Conservation (phyloP, 352 stramenopile species). For the Saprolegnia parasitica region DNA sequence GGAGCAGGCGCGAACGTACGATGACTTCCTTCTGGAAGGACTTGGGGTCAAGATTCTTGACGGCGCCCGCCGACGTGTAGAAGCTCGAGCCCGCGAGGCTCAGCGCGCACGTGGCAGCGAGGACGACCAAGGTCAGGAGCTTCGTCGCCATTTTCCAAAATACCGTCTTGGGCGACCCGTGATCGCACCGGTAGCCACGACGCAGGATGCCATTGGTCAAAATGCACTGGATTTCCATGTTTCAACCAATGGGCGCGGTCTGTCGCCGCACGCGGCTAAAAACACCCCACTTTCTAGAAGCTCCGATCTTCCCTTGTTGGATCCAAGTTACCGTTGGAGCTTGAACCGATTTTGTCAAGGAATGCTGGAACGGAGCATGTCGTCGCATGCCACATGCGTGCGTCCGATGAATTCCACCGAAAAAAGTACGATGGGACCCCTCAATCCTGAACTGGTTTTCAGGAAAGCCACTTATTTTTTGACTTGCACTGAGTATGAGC, state of each 20-base stretch:
- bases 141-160: slow-evolving; percentile 21
- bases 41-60: slow-evolving; percentile 68
- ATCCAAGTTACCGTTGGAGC: no score
- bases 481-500: no score
- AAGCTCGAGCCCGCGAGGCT: slow-evolving; percentile 37
- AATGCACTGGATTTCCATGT: neutral
- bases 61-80: slow-evolving; percentile 59
- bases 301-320: slow-evolving; percentile 64
- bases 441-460: no score
- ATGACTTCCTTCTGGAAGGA: slow-evolving; percentile 63
- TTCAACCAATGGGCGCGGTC: neutral
- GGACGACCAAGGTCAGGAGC: slow-evolving; percentile 33
- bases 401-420: no score
- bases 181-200: slow-evolving; percentile 20
- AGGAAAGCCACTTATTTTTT: no score
- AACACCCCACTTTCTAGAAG: slow-evolving; percentile 25
- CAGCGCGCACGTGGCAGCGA: slow-evolving; percentile 36
- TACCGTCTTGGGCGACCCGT: neutral
- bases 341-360: no score
- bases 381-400: no score
- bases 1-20: slow-evolving; percentile 27
- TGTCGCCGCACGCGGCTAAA: neutral
- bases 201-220: slow-evolving; percentile 25
- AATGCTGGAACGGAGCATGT: no score
- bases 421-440: no score